phyloP scores from a whole-genome alignment of 1,284 basidiomycete species.

The Cryptococcus sp. region DNA sequence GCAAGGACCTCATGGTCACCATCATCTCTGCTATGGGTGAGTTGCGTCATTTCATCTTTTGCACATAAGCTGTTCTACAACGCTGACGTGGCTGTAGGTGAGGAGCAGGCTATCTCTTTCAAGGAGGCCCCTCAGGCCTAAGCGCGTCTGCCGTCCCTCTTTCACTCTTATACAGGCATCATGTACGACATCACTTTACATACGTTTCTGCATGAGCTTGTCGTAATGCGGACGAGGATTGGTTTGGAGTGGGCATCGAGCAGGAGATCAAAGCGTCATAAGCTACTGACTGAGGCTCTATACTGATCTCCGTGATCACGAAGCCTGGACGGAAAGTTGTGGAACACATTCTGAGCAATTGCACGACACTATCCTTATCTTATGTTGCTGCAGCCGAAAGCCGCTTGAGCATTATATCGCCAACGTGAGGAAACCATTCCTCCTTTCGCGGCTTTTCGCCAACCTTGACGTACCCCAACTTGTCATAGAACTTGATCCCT shows the following conservation, averaged over 20 bases:
- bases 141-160: slow-evolving; percentile 2
- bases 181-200: slow-evolving; percentile 14
- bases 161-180: slow-evolving; percentile 13
- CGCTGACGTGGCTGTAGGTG: slow-evolving; percentile 39
- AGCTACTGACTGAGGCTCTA: not conserved
- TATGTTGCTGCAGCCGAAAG: slow-evolving; percentile 15
- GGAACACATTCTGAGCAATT: not conserved
- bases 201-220: slow-evolving; percentile 14
- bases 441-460: slow-evolving; percentile 17
- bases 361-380: slow-evolving; percentile 15
- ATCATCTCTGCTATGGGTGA: slow-evolving; percentile 89
- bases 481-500: slow-evolving; percentile 33
- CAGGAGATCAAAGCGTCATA: not conserved
- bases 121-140: slow-evolving; percentile 69
- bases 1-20: slow-evolving; percentile 79
- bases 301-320: not conserved
- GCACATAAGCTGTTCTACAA: not conserved
- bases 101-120: slow-evolving; percentile 75
- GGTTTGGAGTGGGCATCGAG: too few species aligned
- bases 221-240: not conserved
- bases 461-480: slow-evolving; percentile 27
- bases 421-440: not conserved
- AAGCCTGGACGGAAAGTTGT: not conserved
- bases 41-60: slow-evolving; percentile 20
- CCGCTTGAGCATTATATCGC: not conserved